Evolutionary conservation across 139 green algal species (phyloP), one percentile per base, ranked within the genome.

Genomic region (Micractinium sp.): DNA sequence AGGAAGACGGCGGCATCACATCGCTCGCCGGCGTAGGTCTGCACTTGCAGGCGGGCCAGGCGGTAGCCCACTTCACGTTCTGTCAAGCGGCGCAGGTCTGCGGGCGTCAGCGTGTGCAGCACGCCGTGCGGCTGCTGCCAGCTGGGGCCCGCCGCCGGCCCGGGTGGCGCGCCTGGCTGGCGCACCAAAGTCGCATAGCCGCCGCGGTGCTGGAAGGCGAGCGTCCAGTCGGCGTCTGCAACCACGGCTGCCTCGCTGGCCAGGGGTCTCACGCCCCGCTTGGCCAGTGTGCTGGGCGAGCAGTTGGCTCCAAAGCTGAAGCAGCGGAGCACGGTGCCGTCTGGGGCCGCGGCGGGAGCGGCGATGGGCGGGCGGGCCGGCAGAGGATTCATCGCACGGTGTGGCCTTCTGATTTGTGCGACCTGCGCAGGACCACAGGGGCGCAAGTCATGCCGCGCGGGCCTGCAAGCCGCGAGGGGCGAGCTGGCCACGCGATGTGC

Each of bases 291-390:
- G n/a, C 27, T 80, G 25, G 61, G 38, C 13, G 81, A 81, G 81
- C 88, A 82, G 67, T 89, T 89, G 14, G 88, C 88, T 15, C 88
- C 88, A 85, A 85, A 91, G 20, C 36, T 41, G 22, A 89, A 89
- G 77, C 78, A 90, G 61, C 29, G 80, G 5, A 78, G 5, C 25
- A 33, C 23, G 63, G 5, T 25, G 36, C 35, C 0, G 23, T 39
- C 22, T 18, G 38, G 9, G 12, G 23, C n/a, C 4, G 77, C 77
- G 38, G 77, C 25, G 14, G 77, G 18, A 5, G 38, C 13, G 22
- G 23, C 38, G 38, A 22, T 18, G 39, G 23, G 9, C 20, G 77
- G 77, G 22, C 20, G 77, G 3, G 75, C 35, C 36, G 36, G 20
- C 18, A 56, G 75, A 23, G 77, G 77, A 12, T 56, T 39, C 77